Percentiles rank a stretch among this genome's conserved stretches.
These are phyloP conservation scores for Penicillium brevicompactum DNA, from an alignment of 2,329 filamentous ascomycete species.

Conservation along the genomic window DNA sequence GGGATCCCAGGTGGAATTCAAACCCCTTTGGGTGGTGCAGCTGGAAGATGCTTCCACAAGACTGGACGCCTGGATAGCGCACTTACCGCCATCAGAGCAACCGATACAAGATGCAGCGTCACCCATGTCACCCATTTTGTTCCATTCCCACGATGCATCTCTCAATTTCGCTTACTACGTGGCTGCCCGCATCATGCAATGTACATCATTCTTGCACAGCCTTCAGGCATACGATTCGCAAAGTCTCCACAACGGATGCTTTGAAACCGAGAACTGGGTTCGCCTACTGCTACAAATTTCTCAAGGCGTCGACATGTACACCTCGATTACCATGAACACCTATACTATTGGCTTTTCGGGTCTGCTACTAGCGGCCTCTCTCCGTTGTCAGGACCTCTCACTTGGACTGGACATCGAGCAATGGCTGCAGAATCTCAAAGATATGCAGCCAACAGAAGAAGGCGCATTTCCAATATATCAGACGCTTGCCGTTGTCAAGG, in stretches of 20 bases:
- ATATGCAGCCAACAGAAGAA: slow-evolving; percentile 27
- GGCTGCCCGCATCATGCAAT: slow-evolving; percentile 29
- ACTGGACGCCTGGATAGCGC: slow-evolving; percentile 20
- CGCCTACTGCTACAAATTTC: slow-evolving; percentile 16
- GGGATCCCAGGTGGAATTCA: neutral
- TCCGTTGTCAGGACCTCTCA: slow-evolving; percentile 20
- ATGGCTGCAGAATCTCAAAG: slow-evolving; percentile 19
- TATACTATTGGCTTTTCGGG: slow-evolving; percentile 31
- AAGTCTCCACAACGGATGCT: neutral
- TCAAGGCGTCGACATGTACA: slow-evolving; percentile 16
- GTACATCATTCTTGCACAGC: slow-evolving; percentile 5
- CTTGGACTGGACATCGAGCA: slow-evolving; percentile 18
- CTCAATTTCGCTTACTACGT: slow-evolving; percentile 28
- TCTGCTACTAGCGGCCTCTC: slow-evolving; percentile 21
- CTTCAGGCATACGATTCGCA: neutral
- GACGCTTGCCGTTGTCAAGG: slow-evolving; percentile 19
- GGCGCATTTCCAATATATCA: slow-evolving; percentile 29
- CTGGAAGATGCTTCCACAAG: neutral
- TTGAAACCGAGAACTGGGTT: slow-evolving; percentile 16
- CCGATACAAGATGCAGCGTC: slow-evolving; percentile 4
- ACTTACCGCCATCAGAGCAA: slow-evolving; percentile 19
- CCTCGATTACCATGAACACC: slow-evolving; percentile 18
- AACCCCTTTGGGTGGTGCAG: neutral
- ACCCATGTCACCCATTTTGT: slow-evolving; percentile 2
- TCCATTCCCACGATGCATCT: slow-evolving; percentile 24